These are phyloP conservation scores for Talaromyces ruber DNA, from an alignment of 495 filamentous ascomycete species.

Conservation along the genomic window DNA sequence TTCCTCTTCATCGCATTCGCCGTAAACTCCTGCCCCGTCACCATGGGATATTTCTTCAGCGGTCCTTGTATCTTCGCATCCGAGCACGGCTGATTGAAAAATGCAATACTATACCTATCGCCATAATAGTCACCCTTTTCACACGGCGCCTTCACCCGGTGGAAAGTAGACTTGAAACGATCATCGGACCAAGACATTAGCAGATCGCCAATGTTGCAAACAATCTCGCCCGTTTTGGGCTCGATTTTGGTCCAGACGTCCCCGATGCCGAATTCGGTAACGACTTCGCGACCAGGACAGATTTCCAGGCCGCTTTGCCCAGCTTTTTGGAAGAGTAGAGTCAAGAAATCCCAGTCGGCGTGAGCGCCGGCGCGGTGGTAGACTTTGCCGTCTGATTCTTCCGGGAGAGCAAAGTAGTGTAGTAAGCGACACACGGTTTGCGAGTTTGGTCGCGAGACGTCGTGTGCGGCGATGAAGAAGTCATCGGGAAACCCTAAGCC, in stretches of 20 bases:
- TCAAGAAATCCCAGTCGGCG: slow-evolving; percentile 55
- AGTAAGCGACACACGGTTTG: slow-evolving; percentile 51
- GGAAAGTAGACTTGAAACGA: slow-evolving; percentile 58
- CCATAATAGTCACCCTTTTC: slow-evolving; percentile 46
- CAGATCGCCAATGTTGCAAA: slow-evolving; percentile 62
- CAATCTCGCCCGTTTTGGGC: slow-evolving; percentile 46
- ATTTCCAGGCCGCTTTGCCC: slow-evolving; percentile 58
- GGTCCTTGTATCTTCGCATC: slow-evolving; percentile 54
- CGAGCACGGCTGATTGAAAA: slow-evolving; percentile 56
- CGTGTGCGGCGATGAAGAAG: slow-evolving; percentile 49
- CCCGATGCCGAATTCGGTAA: slow-evolving; percentile 49
- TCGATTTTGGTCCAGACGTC: slow-evolving; percentile 57
- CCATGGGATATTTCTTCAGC: slow-evolving; percentile 48
- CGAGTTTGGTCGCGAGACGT: slow-evolving; percentile 33
- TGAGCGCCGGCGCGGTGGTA: slow-evolving; percentile 59
- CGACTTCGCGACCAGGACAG: slow-evolving; percentile 54
- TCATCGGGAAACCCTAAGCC: slow-evolving; percentile 47
- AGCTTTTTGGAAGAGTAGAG: slow-evolving; percentile 56
- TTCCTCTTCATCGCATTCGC: slow-evolving; percentile 50
- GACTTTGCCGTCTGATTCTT: slow-evolving; percentile 28
- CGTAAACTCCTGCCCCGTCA: slow-evolving; percentile 52
- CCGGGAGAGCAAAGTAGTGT: slow-evolving; percentile 45
- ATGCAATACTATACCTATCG: slow-evolving; percentile 55
- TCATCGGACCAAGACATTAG: slow-evolving; percentile 65
- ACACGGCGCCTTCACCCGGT: slow-evolving; percentile 51